These are phyloP conservation scores for Pichia gijzeniarum DNA, from an alignment of 805 yeast species.

Conservation along the genomic window DNA sequence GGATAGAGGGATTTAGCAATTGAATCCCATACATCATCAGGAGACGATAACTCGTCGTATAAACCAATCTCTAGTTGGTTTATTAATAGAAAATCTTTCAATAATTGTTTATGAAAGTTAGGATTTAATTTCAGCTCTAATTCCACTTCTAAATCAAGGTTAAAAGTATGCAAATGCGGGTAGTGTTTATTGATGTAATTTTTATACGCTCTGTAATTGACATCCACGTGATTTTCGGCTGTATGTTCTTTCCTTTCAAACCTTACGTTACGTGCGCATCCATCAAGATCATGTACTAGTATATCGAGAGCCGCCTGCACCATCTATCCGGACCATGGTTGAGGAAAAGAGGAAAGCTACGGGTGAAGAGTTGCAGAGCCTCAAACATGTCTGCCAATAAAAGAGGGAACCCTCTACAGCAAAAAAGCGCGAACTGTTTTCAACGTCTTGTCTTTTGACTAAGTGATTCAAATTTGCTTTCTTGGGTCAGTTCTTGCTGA, in stretches of 20 bases:
- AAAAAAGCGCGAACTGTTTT: too few species aligned
- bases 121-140: neutral
- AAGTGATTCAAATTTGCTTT: neutral
- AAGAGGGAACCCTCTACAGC: too few species aligned
- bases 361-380: too few species aligned
- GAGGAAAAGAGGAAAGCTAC: too few species aligned
- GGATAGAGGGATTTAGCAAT: conserved; percentile 4
- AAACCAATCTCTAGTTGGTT: conserved; percentile 9
- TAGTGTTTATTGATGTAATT: conserved; percentile 2
- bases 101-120: neutral
- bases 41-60: conserved; percentile 1
- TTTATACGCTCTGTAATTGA: neutral
- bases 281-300: neutral
- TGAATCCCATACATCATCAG: conserved; percentile 12
- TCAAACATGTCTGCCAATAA: too few species aligned
- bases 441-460: too few species aligned
- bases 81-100: conserved; percentile 1
- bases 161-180: conserved; percentile 1
- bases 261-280: neutral
- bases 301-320: neutral
- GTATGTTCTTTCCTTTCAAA: neutral
- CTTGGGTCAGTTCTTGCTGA: neutral
- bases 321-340: neutral
- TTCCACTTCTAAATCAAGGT: neutral
- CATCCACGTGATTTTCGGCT: neutral